A percentile compares a stretch with the other conserved stretches of the same genome.
phyloP scores from a whole-genome alignment of 306 rosid genomes.

The Begonia loranthoides region DNA sequence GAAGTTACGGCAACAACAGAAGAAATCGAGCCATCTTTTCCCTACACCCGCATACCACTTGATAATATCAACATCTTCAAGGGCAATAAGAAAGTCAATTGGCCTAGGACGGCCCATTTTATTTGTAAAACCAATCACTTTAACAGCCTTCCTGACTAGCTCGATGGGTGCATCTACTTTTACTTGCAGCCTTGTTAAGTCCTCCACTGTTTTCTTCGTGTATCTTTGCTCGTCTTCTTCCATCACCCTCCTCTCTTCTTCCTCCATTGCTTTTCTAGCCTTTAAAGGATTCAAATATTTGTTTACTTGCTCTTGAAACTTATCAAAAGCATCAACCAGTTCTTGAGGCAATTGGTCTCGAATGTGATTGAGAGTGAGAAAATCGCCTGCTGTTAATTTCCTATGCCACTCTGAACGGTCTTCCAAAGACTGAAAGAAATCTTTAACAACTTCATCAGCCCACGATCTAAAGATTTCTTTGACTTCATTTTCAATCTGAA shows the following conservation, averaged over 20 bases:
- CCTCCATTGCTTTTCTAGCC: conserved; percentile 41
- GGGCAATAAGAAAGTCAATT: conserved; percentile 43
- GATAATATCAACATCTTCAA: conserved; percentile 67
- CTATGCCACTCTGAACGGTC: conserved; percentile 70
- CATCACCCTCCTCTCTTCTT: conserved; percentile 39
- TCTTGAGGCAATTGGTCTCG: conserved; percentile 62
- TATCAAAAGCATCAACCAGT: conserved; percentile 65
- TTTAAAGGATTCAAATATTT: conserved; percentile 58
- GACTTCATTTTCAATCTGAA: conserved; percentile 55
- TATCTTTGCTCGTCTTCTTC: conserved; percentile 66
- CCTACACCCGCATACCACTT: conserved; percentile 88
- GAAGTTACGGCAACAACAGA: conserved; percentile 82
- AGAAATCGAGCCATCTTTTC: conserved; percentile 80
- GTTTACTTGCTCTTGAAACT: conserved; percentile 67
- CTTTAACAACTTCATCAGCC: conserved; percentile 59
- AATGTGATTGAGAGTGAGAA: conserved; percentile 62
- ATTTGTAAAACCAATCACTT: conserved; percentile 69
- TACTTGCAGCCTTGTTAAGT: conserved; percentile 63
- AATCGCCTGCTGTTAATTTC: conserved; percentile 47
- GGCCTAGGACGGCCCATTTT: conserved; percentile 86
- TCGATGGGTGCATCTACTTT: conserved; percentile 76
- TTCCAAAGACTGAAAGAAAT: conserved; percentile 44
- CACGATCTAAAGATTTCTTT: conserved; percentile 44
- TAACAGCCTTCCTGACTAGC: conserved; percentile 57
- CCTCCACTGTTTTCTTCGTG: conserved; percentile 52